These are phyloP conservation scores for Tylopilus sp. DNA, from an alignment of 768 basidiomycete species.

Conservation along the genomic window DNA sequence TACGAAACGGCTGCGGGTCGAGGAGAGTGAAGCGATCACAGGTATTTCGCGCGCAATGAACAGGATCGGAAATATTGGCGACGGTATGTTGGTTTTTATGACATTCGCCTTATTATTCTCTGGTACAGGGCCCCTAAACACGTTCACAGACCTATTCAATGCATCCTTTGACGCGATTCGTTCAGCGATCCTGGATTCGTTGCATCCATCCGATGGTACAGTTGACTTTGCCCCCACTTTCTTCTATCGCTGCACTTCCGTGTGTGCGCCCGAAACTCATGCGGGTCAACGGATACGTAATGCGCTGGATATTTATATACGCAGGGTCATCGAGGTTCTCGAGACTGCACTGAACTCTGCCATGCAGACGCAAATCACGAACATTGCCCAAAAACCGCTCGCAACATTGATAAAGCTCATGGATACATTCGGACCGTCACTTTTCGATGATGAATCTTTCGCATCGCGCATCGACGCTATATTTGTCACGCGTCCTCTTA, in stretches of 20 bases:
- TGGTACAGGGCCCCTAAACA: slow-evolving; percentile 18
- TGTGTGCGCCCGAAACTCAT: slow-evolving; percentile 26
- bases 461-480: slow-evolving; percentile 44
- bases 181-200: slow-evolving; percentile 8
- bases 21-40: slow-evolving; percentile 40
- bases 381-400: slow-evolving; percentile 21
- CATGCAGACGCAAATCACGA: background rate
- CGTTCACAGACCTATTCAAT: slow-evolving; percentile 41
- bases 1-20: slow-evolving; percentile 43
- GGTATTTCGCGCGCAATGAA: slow-evolving; percentile 46
- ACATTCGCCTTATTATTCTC: slow-evolving; percentile 18
- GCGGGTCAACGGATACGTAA: slow-evolving; percentile 10
- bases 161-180: slow-evolving; percentile 46
- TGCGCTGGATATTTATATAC: slow-evolving; percentile 16
- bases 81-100: slow-evolving; percentile 34
- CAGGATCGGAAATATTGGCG: slow-evolving; percentile 39
- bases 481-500: slow-evolving; percentile 35
- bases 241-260: slow-evolving; percentile 43
- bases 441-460: slow-evolving; percentile 46
- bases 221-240: slow-evolving; percentile 39
- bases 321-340: slow-evolving; percentile 24
- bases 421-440: slow-evolving; percentile 45
- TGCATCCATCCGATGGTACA: background rate
- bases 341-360: slow-evolving; percentile 11
- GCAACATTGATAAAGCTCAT: slow-evolving; percentile 39